Conservation (phyloP, 1,139 yeast species). For the Blastobotrys persicus region DNA sequence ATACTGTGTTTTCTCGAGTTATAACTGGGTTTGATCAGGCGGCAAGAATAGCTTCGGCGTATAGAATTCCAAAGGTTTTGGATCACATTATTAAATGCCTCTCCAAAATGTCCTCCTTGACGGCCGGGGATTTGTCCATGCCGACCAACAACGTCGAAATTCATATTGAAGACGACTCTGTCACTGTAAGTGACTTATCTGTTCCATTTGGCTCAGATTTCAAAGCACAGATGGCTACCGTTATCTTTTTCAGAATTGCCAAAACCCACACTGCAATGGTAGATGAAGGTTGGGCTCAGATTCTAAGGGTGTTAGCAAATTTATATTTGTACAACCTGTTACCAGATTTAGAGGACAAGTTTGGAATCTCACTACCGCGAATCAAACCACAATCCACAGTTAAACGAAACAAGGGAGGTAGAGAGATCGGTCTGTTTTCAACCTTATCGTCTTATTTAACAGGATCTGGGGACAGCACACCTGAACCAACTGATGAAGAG, state of each 20-base stretch:
- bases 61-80: constrained; percentile 53
- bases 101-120: constrained; percentile 53
- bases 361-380: constrained; percentile 45
- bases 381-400: constrained; percentile 67
- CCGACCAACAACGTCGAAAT: constrained; percentile 42
- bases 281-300: constrained; percentile 56
- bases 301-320: constrained; percentile 59
- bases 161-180: constrained; percentile 48
- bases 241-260: constrained; percentile 76
- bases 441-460: constrained; percentile 90
- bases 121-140: constrained; percentile 42
- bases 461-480: constrained; percentile 80
- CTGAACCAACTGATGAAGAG: constrained; percentile 91
- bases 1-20: constrained; percentile 80
- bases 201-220: constrained; percentile 86
- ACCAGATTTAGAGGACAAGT: constrained; percentile 31
- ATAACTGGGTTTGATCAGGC: constrained; percentile 86
- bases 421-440: constrained; percentile 74
- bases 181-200: constrained; percentile 75
- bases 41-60: constrained; percentile 69
- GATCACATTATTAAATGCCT: constrained; percentile 65
- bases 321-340: constrained; percentile 73
- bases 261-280: constrained; percentile 50
- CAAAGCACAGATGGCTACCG: constrained; percentile 86
- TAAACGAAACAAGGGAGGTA: constrained; percentile 57